Percentiles rank a stretch among this genome's conserved stretches.
phyloP scores from a whole-genome alignment of 345 rosid genomes.

The Eucalyptus dawsonii region DNA sequence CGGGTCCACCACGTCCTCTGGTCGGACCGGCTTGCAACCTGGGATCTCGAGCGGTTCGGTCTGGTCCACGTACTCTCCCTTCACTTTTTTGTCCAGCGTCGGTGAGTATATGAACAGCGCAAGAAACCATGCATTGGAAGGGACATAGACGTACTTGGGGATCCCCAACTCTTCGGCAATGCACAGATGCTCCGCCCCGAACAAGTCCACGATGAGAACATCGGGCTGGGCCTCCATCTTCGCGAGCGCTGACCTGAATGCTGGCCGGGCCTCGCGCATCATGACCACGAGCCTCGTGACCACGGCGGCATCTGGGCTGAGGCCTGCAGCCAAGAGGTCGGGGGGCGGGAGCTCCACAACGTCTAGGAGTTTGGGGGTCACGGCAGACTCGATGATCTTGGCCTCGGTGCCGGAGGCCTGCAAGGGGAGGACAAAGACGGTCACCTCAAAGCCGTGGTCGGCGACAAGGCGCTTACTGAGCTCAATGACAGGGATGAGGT shows the following conservation, averaged over 20 bases:
- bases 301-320: slow-evolving; percentile 10
- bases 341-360: slow-evolving; percentile 14
- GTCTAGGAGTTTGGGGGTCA: neutral
- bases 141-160: slow-evolving; percentile 11
- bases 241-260: slow-evolving; percentile 14
- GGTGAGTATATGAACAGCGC: slow-evolving; percentile 22
- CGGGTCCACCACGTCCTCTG: slow-evolving; percentile 26
- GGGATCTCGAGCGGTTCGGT: slow-evolving; percentile 27
- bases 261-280: slow-evolving; percentile 26
- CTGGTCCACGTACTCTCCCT: slow-evolving; percentile 18
- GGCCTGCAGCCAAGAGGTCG: slow-evolving; percentile 5
- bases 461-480: slow-evolving; percentile 19
- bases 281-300: neutral
- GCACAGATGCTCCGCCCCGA: slow-evolving; percentile 19
- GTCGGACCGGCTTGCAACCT: slow-evolving; percentile 37
- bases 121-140: slow-evolving; percentile 42
- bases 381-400: neutral
- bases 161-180: slow-evolving; percentile 24
- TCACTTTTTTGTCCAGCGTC: slow-evolving; percentile 11
- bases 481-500: neutral
- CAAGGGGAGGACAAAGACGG: slow-evolving; percentile 15
- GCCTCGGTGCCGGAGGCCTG: slow-evolving; percentile 10
- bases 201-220: slow-evolving; percentile 34
- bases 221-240: slow-evolving; percentile 17
- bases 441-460: slow-evolving; percentile 13